Base-by-base conservation (phyloP, 23 red algal genomes). In the Cyanidium caldarium region DNA sequence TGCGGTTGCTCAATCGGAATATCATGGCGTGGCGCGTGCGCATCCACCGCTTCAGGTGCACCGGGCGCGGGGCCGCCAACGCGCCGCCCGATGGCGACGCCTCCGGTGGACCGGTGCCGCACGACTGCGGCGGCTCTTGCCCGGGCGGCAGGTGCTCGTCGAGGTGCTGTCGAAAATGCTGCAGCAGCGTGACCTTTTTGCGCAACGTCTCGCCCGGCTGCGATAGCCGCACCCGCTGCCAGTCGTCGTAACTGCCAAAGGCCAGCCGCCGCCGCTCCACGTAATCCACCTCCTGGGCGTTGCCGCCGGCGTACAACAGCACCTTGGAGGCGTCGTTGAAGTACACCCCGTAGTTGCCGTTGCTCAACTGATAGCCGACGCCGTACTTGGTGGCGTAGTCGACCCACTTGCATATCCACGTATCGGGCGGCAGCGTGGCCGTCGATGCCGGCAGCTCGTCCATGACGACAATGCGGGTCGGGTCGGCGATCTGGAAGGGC, bases 331-430 rank as follows among this genome's bases (percentile, higher is more conserved):
- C 70, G 43, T 75, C 70, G 35, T 75, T 75, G 42, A 75, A 75
- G 41, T 61, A 75, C 14, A 75, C 70, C 46, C 70, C 70, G 20
- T 37, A 34, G 1, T 56, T 25, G 19, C 70, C 70, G 36, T 61
- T 39, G 15, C 40, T 40, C 14, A 61, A 38, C 39, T 75, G 70
- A 75, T 75, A 75, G 16, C 70, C 70, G 15, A 75, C 33, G 20
- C 70, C 70, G 39, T 75, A 75, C 58, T 75, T 75, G 38, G 38
- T 26, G 15, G 70, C 36, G 41, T 75, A 75, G 38, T 75, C 70
- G 31, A 75, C 38, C 70, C 70, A 75, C 38, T 75, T 75, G 58
- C 70, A 75, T n/a, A 75, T 46, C 70, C 70, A 75, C 7, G 31
- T 28, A 10, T 61, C 51, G 10, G 51, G 51, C 21, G 51, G 51